Evolutionary conservation across 257 asterid species (phyloP), one percentile per base, ranked within the genome.

Genomic region (Thymus mandschuricus): DNA sequence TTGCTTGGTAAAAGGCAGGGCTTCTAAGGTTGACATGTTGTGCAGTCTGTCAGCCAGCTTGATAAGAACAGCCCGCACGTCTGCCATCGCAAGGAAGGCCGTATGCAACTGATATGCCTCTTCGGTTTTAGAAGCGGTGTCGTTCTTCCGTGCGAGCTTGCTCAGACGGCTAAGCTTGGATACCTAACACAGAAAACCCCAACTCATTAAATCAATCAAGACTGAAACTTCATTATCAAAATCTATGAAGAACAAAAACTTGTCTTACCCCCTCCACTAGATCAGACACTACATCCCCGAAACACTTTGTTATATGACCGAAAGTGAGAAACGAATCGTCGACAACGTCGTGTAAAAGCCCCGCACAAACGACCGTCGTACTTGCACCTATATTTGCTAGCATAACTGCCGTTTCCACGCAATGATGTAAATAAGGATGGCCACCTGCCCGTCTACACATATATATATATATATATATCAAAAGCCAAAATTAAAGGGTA

Each of bases 61-160:
- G 49, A 95, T 85, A 27, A 95, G 89, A 73, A 95, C 98, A 50
- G 97, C 98, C 75, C 99, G 82, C 10, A 96, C 96, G 82, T 95
- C 99, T 40, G 97, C 80, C 99, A 95, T 95, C 9, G 97, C 99
- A 48, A 95, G 97, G 85, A 89, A 92, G 97, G 92, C 92, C 15
- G 98, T 95, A 60, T 92, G 99, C 76, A 95, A 54, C 57, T 96
- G 84, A 80, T 95, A 97, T 41, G 99, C 99, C 84, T 95, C 99
- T 10, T 49, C 89, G 45, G 92, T 89, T 86, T 86, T 95, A 77
- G 86, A 75, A 60, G 99, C 99, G 0, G 97, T 95, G 84, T 92
- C 79, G 80, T 88, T 92, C 61, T 95, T 96, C 5, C 99, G 87
- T 10, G 99, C 99, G 70, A 95, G 97, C 87, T 95, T 95, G 89